A percentile compares a stretch with the other conserved stretches of the same genome.
phyloP scores from a whole-genome alignment of 1,284 basidiomycete genomes.

The Sutorius eximius region DNA sequence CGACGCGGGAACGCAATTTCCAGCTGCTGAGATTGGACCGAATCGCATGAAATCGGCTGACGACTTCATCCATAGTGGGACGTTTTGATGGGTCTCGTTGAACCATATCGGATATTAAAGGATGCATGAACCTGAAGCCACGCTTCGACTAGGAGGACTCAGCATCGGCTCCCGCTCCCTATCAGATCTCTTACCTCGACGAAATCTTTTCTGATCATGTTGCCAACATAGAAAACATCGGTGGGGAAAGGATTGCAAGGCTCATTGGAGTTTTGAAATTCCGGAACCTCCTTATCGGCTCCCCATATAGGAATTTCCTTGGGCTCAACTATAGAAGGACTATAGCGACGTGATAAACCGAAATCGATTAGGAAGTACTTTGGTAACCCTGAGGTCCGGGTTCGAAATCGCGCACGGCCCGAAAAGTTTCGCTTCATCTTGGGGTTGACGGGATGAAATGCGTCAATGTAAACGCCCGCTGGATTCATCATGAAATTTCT shows the following conservation, averaged over 20 bases:
- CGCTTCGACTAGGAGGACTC: constrained; percentile 9
- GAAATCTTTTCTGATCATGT: constrained; percentile 32
- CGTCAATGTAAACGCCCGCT: constrained; percentile 25
- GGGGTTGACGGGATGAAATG: constrained; percentile 26
- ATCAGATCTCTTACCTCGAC: constrained; percentile 31
- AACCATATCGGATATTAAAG: constrained; percentile 19
- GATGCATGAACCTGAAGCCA: constrained; percentile 17
- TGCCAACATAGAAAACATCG: constrained; percentile 40
- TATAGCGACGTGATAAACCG: too few relatives aligned
- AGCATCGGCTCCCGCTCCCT: too few relatives aligned
- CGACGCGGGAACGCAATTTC: constrained; percentile 22
- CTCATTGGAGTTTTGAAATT: constrained; percentile 15
- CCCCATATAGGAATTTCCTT: constrained; percentile 23
- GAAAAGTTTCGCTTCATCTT: constrained; percentile 21
- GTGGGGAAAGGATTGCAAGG: constrained; percentile 37
- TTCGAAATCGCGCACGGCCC: constrained; percentile 19
- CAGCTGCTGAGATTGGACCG: neutral
- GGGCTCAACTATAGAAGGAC: constrained; percentile 10
- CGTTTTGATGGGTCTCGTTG: constrained; percentile 19
- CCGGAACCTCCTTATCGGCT: constrained; percentile 28
- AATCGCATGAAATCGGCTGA: constrained; percentile 6
- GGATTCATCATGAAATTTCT: constrained; percentile 41
- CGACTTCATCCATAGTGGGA: constrained; percentile 20
- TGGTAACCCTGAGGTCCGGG: constrained; percentile 33
- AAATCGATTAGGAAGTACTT: constrained; percentile 44